Base-by-base conservation (phyloP, 352 stramenopile genomes). In the Globisporangium acanthophoron region DNA sequence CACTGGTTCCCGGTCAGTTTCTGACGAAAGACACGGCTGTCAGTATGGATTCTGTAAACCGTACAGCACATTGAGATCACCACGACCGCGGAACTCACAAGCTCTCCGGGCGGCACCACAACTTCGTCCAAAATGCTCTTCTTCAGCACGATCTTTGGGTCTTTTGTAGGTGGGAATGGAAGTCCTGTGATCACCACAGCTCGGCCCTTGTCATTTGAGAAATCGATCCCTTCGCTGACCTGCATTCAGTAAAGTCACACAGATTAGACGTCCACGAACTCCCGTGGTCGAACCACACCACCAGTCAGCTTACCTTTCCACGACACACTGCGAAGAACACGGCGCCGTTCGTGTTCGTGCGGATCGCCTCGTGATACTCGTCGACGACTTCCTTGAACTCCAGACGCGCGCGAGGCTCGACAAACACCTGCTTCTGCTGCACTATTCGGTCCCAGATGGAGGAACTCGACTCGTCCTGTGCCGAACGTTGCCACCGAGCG, bases 131-230 rank as follows among this genome's bases (percentile, higher is more conserved):
- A 78, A 67, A 98, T 99, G 41, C 95, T 88, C 58, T 97, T 97
- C 66, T 99, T 99, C 53, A 99, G 66, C 52, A 97, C 82, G 31
- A 99, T 97, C 67, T 98, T 98, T 2, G 95, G 90, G 73, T 99
- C 97, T 71, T 96, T 94, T 6, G 91, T 96, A 2, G 97, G 96
- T 1, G 97, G 90, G 76, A 99, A 99, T 13, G 98, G 97, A 12
- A 99, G 78, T 8, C 98, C 98, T n/a, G 97, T 99, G 56, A 99
- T 98, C 41, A 99, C 83, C 5, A 99, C 97, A 8, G 90, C 91
- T 58, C 97, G 87, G 33, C 96, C 98, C 79, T 98, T 98, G 45
- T 98, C 78, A 73, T 99, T 97, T 3, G 86, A 92, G 71, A 99
- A 99, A 68, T 99, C 97, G 53, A 99, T 98, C 6, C 97, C 97